Evolutionary conservation across 2,329 filamentous ascomycete species (phyloP).

Genomic region (Eurotiales sp.): DNA sequence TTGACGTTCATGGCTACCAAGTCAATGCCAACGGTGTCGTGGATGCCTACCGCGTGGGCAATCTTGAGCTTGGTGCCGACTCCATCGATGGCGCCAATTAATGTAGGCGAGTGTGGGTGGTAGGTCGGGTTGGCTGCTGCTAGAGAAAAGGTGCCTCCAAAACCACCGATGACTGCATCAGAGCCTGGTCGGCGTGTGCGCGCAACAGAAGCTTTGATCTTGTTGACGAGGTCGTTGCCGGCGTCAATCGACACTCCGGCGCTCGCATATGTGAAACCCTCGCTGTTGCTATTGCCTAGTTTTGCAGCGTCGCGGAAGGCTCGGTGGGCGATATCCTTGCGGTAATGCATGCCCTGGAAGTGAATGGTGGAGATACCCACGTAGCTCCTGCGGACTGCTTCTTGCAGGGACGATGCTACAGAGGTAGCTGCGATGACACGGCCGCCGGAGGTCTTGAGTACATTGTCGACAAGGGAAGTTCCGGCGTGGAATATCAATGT

Average conservation of each 20-base stretch:
- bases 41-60: conserved; percentile 82
- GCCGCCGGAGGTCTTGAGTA: conserved; percentile 75
- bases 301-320: conserved; percentile 36
- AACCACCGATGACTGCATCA: conserved; percentile 90
- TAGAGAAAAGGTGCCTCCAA: conserved; percentile 83
- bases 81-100: conserved; percentile 94
- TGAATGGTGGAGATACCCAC: conserved; percentile 72
- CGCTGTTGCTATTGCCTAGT: conserved; percentile 10
- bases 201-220: conserved; percentile 85
- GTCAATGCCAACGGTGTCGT: conserved; percentile 93
- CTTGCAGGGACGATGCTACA: conserved; percentile 68
- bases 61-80: conserved; percentile 97
- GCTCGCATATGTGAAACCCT: conserved; percentile 77
- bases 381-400: conserved; percentile 86
- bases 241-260: conserved; percentile 93
- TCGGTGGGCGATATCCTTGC: conserved; percentile 86
- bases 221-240: conserved; percentile 86
- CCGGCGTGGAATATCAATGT: conserved; percentile 91
- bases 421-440: conserved; percentile 93
- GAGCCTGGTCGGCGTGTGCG: conserved; percentile 82
- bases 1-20: conserved; percentile 99
- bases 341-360: conserved; percentile 86
- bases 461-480: conserved; percentile 61
- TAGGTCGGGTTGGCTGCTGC: conserved; percentile 65
- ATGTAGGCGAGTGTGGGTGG: conserved; percentile 68